Conservation (phyloP, 2,329 filamentous ascomycete species). For the Alternaria sp. region DNA sequence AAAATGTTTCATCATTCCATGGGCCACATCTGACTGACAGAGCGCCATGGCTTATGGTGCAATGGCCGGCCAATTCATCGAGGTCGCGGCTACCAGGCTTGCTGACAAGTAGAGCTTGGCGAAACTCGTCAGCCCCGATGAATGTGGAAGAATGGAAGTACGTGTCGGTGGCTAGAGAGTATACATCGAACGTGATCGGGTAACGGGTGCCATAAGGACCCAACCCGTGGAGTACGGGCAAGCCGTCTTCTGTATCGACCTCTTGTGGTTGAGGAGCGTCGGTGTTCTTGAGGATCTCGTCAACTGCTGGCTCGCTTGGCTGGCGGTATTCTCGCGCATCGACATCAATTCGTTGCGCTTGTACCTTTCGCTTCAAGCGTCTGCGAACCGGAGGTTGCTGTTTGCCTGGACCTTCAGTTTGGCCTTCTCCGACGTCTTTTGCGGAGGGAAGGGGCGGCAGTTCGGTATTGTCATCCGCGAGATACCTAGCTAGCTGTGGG, state of each 20-base stretch:
- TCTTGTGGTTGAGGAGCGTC: conserved; percentile 1
- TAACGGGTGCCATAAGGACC: conserved; percentile 58
- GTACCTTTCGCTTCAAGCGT: conserved; percentile 44
- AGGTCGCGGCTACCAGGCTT: conserved; percentile 46
- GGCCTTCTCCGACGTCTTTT: conserved; percentile 21
- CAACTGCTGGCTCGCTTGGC: conserved; percentile 44
- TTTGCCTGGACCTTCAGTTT: neutral
- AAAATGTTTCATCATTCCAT: conserved; percentile 64
- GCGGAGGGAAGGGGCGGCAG: conserved; percentile 28
- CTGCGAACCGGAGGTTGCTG: conserved; percentile 19
- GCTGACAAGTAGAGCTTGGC: conserved; percentile 48
- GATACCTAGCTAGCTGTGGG: conserved; percentile 41
- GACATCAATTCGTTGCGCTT: conserved; percentile 56
- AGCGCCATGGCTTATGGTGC: conserved; percentile 47
- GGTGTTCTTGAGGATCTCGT: conserved; percentile 20
- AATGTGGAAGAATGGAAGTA: conserved; percentile 65
- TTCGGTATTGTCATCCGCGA: conserved; percentile 38
- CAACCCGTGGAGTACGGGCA: conserved; percentile 50
- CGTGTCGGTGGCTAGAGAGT: conserved; percentile 57
- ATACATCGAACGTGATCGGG: conserved; percentile 60
- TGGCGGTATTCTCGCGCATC: conserved; percentile 56
- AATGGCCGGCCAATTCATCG: conserved; percentile 50
- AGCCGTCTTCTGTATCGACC: conserved; percentile 6
- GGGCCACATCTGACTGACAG: conserved; percentile 55
- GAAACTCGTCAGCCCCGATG: conserved; percentile 63